A percentile compares a stretch with the other conserved stretches of the same genome.
These are phyloP conservation scores for Sporothrix luriei DNA, from an alignment of 2,329 filamentous ascomycete species.

Conservation along the genomic window DNA sequence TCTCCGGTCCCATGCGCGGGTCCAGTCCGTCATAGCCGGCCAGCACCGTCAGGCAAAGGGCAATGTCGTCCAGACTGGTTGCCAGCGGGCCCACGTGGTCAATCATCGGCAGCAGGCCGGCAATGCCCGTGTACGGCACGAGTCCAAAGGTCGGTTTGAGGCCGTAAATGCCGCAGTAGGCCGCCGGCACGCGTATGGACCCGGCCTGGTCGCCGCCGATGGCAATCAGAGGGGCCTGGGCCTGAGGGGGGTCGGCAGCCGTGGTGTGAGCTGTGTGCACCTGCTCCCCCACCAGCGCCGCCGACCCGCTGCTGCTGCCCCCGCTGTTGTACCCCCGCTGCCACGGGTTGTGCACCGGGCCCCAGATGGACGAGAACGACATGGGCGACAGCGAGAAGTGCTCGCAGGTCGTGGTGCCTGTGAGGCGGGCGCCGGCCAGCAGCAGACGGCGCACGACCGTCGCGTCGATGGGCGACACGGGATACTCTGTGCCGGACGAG, in stretches of 20 bases:
- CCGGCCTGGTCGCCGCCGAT: constrained; percentile 74
- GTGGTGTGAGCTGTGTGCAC: not conserved
- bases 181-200: constrained; percentile 64
- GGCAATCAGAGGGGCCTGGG: not conserved
- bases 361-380: constrained; percentile 70
- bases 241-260: no score
- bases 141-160: constrained; percentile 54
- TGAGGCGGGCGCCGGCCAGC: constrained; percentile 68
- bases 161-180: constrained; percentile 48
- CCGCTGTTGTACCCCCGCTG: constrained; percentile 73
- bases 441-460: constrained; percentile 41
- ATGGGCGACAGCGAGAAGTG: constrained; percentile 58
- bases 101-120: constrained; percentile 45
- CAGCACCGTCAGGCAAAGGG: constrained; percentile 46
- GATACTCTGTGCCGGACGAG: constrained; percentile 55
- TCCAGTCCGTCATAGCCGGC: constrained; percentile 55
- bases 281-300: constrained; percentile 35
- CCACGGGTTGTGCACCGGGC: constrained; percentile 71
- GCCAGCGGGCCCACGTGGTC: constrained; percentile 54
- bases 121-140: constrained; percentile 54
- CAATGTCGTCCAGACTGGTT: constrained; percentile 47
- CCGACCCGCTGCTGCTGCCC: constrained; percentile 73
- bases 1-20: constrained; percentile 46
- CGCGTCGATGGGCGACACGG: constrained; percentile 64
- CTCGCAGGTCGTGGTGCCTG: constrained; percentile 78